phyloP scores from a whole-genome alignment of 2,329 filamentous ascomycete species.

The Claviceps arundinis region DNA sequence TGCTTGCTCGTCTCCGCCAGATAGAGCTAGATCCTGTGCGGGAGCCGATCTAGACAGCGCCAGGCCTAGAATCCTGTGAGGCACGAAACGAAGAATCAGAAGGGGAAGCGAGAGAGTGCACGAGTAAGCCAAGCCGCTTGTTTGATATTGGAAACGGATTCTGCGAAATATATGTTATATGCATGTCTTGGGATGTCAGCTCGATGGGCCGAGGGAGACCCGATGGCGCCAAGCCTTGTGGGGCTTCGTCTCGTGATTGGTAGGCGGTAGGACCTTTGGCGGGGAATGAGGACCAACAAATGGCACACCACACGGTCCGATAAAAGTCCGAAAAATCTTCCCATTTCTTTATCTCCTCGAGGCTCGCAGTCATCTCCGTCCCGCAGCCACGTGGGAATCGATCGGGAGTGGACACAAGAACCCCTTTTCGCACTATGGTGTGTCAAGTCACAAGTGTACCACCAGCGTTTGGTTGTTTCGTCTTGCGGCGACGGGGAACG shows the following conservation, averaged over 20 bases:
- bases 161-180: not conserved
- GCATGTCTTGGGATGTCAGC: not conserved
- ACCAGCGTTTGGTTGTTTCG: conserved; percentile 3
- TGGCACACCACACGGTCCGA: too few relatives aligned
- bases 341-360: not conserved
- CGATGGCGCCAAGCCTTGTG: too few relatives aligned
- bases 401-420: not conserved
- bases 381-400: not conserved
- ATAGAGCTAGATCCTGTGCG: not conserved
- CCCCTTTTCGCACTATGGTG: not conserved
- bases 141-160: not conserved
- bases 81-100: not conserved
- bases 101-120: not conserved
- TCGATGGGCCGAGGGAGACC: too few relatives aligned
- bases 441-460: conserved; percentile 3
- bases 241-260: too few relatives aligned
- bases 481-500: not conserved
- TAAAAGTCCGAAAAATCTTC: too few relatives aligned
- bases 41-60: not conserved
- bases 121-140: not conserved
- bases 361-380: not conserved
- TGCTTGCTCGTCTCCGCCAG: not conserved
- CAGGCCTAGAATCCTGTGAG: not conserved
- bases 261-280: too few relatives aligned
- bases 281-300: too few relatives aligned